These are phyloP conservation scores for Fusarium sp. DNA, from an alignment of 2,329 filamentous ascomycete species.

Conservation along the genomic window DNA sequence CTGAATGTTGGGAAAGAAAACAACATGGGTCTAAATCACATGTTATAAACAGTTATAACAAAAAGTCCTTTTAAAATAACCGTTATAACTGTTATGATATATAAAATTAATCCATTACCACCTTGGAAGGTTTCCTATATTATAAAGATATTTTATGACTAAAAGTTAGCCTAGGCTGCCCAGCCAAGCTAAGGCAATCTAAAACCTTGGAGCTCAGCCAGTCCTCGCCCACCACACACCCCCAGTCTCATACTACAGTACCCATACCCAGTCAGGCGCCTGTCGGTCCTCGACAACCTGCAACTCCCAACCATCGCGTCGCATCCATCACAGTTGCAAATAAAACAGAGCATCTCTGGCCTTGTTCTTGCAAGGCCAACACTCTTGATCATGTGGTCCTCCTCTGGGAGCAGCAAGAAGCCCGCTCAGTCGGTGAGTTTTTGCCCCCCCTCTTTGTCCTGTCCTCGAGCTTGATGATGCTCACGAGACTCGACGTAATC, in stretches of 20 bases:
- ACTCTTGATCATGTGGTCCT: conserved; percentile 69
- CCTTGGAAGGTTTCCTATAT: background rate
- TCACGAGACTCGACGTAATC: conserved; percentile 42
- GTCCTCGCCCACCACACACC: background rate
- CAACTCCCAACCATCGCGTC: conserved; percentile 43
- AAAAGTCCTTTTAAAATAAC: background rate
- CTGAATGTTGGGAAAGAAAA: background rate
- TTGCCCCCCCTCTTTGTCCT: conserved; percentile 22
- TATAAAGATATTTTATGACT: background rate
- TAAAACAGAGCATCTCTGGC: conserved; percentile 46
- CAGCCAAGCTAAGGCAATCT: background rate
- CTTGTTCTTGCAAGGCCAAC: conserved; percentile 39
- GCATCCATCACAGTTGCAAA: conserved; percentile 38
- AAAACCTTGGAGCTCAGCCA: background rate
- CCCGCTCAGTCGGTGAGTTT: conserved; percentile 75
- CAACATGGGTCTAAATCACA: background rate
- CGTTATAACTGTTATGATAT: background rate
- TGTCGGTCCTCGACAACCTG: background rate
- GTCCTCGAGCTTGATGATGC: conserved; percentile 19
- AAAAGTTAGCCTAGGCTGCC: background rate
- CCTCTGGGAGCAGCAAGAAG: conserved; percentile 76
- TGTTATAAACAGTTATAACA: background rate
- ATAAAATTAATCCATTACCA: background rate
- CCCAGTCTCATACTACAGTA: background rate
- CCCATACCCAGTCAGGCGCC: background rate